Base-by-base conservation (phyloP, 139 green algal species). In the Chlorella sp. region DNA sequence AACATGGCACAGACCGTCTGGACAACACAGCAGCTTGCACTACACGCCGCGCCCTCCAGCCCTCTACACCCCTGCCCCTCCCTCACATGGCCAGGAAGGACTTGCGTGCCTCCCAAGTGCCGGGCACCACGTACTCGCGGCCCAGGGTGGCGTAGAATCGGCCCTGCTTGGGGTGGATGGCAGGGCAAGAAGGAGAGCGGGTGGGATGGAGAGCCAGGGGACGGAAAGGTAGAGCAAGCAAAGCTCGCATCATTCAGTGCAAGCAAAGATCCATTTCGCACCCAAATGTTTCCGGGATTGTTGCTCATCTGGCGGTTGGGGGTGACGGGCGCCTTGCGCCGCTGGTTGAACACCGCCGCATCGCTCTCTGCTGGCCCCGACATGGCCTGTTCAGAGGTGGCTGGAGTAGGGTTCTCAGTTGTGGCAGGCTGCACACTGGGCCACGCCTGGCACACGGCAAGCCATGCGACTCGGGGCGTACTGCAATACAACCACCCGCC, bases 71-170 rank as follows among this genome's bases (percentile, higher is more conserved):
- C 41, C 20, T 24, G 24, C 36, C 78, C 41, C 20, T 24, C 36
- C 36, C 78, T 44, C 30, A 58, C 70, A 80, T 80, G 17, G 67
- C 75, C 30, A 89, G 36, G 73, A 76, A 89, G 28, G 86, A 34
- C 51, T 79, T 82, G n/a, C 48, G 51, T 4, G 70, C 46, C 76
- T 90, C 86, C 46, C 76, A 92, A 0, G 84, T 89, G 34, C 89
- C 89, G 28, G 89, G 82, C 8, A 41, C 43, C 0, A 90, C 76
- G 19, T 82, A 72, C 34, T 54, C 22, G 6, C 56, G 54, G 26
- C 64, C 48, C 76, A 51, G 58, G 62, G 60, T 89, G 41, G 86
- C 80, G 81, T 90, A 92, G 58, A 88, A 80, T 3, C 51, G 51
- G 51, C 51, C 51, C 46, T 54, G 46, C 46, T 19, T 8, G 8